These are phyloP conservation scores for Pulicaria dysenterica DNA, from an alignment of 129 eudicot species.

Conservation along the genomic window DNA sequence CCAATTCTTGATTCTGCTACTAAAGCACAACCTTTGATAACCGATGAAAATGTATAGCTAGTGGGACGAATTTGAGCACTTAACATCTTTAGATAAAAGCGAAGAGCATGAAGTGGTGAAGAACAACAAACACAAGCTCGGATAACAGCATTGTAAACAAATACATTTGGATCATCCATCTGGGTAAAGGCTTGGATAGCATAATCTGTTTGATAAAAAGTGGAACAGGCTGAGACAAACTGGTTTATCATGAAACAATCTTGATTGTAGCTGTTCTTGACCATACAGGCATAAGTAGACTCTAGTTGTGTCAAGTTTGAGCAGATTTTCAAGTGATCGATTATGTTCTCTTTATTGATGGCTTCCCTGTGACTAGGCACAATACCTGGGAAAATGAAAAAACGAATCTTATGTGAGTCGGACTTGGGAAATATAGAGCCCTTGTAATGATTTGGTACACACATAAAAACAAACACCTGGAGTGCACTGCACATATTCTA, in stretches of 20 bases:
- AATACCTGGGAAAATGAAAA: constrained; percentile 9
- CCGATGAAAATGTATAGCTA: constrained; percentile 67
- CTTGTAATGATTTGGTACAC: not conserved
- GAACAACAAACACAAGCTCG: constrained; percentile 60
- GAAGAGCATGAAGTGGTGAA: constrained; percentile 49
- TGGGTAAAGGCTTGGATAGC: constrained; percentile 58
- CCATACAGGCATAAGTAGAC: constrained; percentile 55
- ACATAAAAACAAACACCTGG: constrained; percentile 28
- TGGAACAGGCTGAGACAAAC: constrained; percentile 61
- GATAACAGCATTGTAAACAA: constrained; percentile 71
- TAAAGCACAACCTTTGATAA: constrained; percentile 61
- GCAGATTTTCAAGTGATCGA: constrained; percentile 44
- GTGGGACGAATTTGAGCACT: constrained; percentile 55
- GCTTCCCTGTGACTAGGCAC: constrained; percentile 1
- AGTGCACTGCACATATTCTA: constrained; percentile 14
- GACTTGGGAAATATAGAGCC: not conserved
- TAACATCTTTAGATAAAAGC: constrained; percentile 53
- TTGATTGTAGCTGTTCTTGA: constrained; percentile 58
- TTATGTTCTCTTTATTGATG: constrained; percentile 22
- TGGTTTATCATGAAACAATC: constrained; percentile 73
- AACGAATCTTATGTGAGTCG: constrained; percentile 1
- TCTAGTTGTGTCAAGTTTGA: constrained; percentile 50
- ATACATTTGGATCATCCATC: constrained; percentile 62
- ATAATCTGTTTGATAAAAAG: constrained; percentile 41
- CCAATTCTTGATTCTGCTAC: constrained; percentile 42